Base-by-base conservation (phyloP, 139 green algal species). In the Marvania coccoides region DNA sequence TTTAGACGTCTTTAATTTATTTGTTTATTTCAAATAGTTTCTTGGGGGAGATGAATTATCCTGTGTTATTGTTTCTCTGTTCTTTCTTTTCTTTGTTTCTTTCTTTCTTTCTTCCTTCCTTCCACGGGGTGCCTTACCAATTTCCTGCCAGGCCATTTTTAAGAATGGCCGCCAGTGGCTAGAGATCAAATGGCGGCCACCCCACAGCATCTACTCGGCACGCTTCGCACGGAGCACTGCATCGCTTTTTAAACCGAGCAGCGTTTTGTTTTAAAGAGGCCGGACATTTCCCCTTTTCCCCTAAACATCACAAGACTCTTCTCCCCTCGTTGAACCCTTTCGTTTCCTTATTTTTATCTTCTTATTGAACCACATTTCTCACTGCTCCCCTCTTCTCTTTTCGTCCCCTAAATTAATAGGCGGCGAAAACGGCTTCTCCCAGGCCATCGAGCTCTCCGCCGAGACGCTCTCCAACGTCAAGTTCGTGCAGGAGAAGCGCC, bases 361-460 rank as follows among this genome's bases (percentile, higher is more conserved):
- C 29, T 26, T 42, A 56, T 26, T 42, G 10, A 1, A 1, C 26
- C 10, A 8, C 28, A 26, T 42, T 65, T 65, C 33, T 63, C 14
- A 28, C 38, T 67, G 6, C 9, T 37, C 13, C 31, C 24, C 38
- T 37, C 30, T 39, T 46, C 10, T 6, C 6, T 34, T 38, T 40
- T 29, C 14, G 28, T 4, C 37, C 10, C 61, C 48, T 53, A n/a
- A n/a, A n/a, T 31, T 9, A 38, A 54, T 76, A 91, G 81, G 92
- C 15, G 93, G 91, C 9, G 93, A 99, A 71, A 99, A 99, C 77
- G 94, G 94, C 14, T 98, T 98, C 85, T 96, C 87, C 69, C 94
- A 99, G 78, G 94, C 94, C 8, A 99, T 99, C 63, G 94, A 98
- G 85, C 86, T 98, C 40, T 91, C 88, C 5, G 73, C 87, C n/a